Conservation (phyloP, 169 alveolate genomes). For the Prorocentrum cordatum region DNA sequence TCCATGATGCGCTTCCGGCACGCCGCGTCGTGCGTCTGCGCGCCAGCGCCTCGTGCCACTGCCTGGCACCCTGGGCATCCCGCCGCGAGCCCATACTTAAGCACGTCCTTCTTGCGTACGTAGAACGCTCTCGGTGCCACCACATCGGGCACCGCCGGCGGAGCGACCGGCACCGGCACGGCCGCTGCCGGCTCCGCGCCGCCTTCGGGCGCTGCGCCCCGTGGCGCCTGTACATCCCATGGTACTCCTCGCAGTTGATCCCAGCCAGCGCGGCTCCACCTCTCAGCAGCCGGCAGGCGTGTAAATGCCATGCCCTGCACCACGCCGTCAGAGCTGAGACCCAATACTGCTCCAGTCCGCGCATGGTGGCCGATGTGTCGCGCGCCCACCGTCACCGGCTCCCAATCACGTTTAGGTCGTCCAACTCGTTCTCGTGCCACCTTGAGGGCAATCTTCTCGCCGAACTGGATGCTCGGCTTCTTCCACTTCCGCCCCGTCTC, state of each 20-base stretch:
- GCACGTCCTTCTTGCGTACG: no score
- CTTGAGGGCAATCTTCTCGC: neutral
- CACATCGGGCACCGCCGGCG: no score
- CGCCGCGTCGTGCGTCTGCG: no score
- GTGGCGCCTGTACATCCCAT: neutral
- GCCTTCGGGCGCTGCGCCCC: neutral
- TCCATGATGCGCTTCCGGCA: no score
- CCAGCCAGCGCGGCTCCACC: neutral
- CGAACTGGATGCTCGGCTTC: neutral
- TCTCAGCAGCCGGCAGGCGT: neutral
- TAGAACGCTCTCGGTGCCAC: no score
- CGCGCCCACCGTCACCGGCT: neutral
- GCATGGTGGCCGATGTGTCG: conserved; percentile 29
- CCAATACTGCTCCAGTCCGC: conserved; percentile 12
- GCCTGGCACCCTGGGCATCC: no score
- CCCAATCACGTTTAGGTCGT: conserved; percentile 11
- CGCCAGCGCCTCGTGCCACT: no score
- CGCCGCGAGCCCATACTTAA: no score
- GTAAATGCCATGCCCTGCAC: neutral
- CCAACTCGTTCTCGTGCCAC: neutral
- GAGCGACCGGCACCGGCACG: no score
- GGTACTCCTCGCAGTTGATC: conserved; percentile 6
- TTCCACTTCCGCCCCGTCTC: conserved; percentile 6
- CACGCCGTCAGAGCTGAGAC: conserved; percentile 16
- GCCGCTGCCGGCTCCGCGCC: no score